Evolutionary conservation across 192 early-diverging fungal species (phyloP).

Genomic region (Dissophora ornata): DNA sequence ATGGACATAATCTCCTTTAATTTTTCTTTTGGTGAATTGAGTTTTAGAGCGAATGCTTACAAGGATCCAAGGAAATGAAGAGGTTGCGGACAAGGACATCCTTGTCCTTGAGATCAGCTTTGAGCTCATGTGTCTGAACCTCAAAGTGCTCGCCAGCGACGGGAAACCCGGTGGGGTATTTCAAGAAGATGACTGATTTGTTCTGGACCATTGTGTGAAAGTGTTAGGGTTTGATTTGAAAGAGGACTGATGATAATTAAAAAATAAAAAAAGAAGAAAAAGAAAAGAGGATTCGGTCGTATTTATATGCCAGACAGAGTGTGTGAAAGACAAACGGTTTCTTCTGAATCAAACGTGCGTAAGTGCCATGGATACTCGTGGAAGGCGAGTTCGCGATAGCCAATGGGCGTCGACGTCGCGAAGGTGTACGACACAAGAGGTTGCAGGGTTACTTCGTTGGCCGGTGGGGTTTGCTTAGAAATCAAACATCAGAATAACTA

Average conservation of each 20-base stretch:
- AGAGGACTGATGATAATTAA: background rate
- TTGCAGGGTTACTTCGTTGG: too few species aligned
- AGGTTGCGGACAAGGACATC: conserved; percentile 72
- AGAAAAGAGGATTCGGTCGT: too few species aligned
- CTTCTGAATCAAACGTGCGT: too few species aligned
- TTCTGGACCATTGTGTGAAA: conserved; percentile 57
- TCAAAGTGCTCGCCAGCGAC: conserved; percentile 62
- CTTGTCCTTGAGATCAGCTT: conserved; percentile 58
- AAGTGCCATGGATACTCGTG: background rate
- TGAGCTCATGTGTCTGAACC: conserved; percentile 58
- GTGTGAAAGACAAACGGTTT: background rate
- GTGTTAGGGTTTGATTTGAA: background rate
- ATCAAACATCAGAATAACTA: too few species aligned
- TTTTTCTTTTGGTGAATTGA: too few species aligned
- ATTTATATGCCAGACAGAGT: too few species aligned
- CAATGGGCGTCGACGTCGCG: too few species aligned
- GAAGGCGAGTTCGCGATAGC: conserved; percentile 1
- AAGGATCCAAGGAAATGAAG: conserved; percentile 82
- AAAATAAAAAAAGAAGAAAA: background rate
- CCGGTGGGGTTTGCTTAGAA: too few species aligned
- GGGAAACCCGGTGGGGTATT: conserved; percentile 57
- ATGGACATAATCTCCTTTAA: too few species aligned
- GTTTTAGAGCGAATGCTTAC: conserved; percentile 68
- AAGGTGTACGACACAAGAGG: too few species aligned
- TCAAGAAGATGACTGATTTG: conserved; percentile 57